These are phyloP conservation scores for Helianthus annuus DNA, from an alignment of 129 eudicot genomes.

Conservation along the genomic window HanXRQr2.0-SUNRISE NC_035440.2:12745395-12745894, in stretches of 20 bases:
- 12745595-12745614: background rate
- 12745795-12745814: background rate
- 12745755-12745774: constrained; percentile 70
- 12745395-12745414: constrained; percentile 59
- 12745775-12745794: background rate
- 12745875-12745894: too few species aligned
- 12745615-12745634: background rate
- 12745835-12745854: background rate
- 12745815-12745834: background rate
- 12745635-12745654: background rate
- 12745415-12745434: constrained; percentile 28
- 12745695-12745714: constrained; percentile 95
- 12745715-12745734: constrained; percentile 97
- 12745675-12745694: constrained; percentile 81
- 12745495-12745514: constrained; percentile 91
- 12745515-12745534: constrained; percentile 35
- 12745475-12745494: constrained; percentile 88
- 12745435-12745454: constrained; percentile 33
- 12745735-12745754: constrained; percentile 95
- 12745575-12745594: constrained; percentile 37
- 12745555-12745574: constrained; percentile 86
- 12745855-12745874: too few species aligned
- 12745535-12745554: constrained; percentile 58
- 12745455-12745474: constrained; percentile 45
- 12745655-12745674: background rate